Percentiles rank a stretch among this genome's conserved stretches.
Conservation (phyloP, 1,284 basidiomycete genomes). For the Leccinum cinnamomeum region DNA sequence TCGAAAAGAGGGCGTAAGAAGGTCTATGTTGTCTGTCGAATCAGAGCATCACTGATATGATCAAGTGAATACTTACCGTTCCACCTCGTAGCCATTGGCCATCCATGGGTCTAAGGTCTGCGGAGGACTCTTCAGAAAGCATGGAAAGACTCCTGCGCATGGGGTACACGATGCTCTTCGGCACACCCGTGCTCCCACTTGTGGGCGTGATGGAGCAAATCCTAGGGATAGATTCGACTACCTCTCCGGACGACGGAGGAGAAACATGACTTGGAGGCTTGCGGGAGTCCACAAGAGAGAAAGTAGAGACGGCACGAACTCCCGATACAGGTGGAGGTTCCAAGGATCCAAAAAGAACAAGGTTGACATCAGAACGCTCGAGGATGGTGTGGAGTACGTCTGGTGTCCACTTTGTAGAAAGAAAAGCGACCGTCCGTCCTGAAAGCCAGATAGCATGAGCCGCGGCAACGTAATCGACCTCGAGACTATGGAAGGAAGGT, state of each 20-base stretch:
- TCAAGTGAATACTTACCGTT: conserved; percentile 18
- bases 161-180: conserved; percentile 34
- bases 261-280: conserved; percentile 12
- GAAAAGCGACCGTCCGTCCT: conserved; percentile 30
- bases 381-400: conserved; percentile 25
- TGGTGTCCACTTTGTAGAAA: conserved; percentile 26
- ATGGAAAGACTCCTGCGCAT: conserved; percentile 28
- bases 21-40: conserved; percentile 14
- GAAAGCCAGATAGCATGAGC: conserved; percentile 34
- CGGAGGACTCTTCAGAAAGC: conserved; percentile 30
- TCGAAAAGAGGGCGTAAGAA: conserved; percentile 34
- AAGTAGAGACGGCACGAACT: conserved; percentile 23
- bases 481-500: conserved; percentile 19
- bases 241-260: conserved; percentile 18
- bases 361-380: conserved; percentile 21
- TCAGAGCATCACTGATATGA: neutral
- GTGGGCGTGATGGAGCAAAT: conserved; percentile 35
- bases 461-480: conserved; percentile 30
- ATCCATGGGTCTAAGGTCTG: conserved; percentile 25
- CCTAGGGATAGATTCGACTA: conserved; percentile 19
- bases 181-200: conserved; percentile 32
- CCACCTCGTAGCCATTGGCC: conserved; percentile 34
- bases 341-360: conserved; percentile 24
- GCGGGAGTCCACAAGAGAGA: conserved; percentile 12
- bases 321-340: conserved; percentile 13